Evolutionary conservation across 2,329 filamentous ascomycete genomes (phyloP), one percentile per base, ranked within the genome.

Genomic region (Diplodia seriata): DNA sequence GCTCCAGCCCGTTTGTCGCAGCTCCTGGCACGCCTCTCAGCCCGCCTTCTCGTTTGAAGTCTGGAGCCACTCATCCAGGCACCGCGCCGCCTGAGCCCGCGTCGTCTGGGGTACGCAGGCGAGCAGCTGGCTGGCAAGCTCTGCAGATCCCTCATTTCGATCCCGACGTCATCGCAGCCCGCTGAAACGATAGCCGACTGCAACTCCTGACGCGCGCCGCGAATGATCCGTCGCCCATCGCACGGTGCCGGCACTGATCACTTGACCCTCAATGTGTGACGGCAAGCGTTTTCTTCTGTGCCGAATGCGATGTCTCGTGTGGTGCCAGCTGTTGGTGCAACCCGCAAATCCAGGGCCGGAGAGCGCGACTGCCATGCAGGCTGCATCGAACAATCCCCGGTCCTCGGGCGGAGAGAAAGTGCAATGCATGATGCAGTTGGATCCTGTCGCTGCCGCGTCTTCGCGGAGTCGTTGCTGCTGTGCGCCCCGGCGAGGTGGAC

Each of bases 181-280:
- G 54, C 53, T 56, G 64, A 67, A 67, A 67, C 64, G 64, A 67
- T 67, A 67, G 55, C 53, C 64, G 64, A 67, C 64, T 57, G 63
- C 63, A 66, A 49, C 63, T 56, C 64, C 64, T 50, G 54, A 56
- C 64, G 53, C 63, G 53, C 40, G 53, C 54, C 54, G 64, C 64
- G 64, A 67, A 67, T 59, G 59, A 63, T 63, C 59, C 59, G 59
- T 63, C 59, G 59, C 64, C 63, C 64, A 67, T 67, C 43, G 47
- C 64, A 67, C 64, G 64, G 54, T 63, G 59, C 47, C 26, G 59
- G 59, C 59, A 63, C 59, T 63, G 59, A 63, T 63, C 59, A 63
- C 43, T 51, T 63, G 59, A 49, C 64, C 55, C 64, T 67, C 54
- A 67, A 67, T 59, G 64, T 67, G 64, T 57, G 64, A 67, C 64